Base-by-base conservation (phyloP, 169 alveolate genomes). In the Eimeria acervulina region DNA sequence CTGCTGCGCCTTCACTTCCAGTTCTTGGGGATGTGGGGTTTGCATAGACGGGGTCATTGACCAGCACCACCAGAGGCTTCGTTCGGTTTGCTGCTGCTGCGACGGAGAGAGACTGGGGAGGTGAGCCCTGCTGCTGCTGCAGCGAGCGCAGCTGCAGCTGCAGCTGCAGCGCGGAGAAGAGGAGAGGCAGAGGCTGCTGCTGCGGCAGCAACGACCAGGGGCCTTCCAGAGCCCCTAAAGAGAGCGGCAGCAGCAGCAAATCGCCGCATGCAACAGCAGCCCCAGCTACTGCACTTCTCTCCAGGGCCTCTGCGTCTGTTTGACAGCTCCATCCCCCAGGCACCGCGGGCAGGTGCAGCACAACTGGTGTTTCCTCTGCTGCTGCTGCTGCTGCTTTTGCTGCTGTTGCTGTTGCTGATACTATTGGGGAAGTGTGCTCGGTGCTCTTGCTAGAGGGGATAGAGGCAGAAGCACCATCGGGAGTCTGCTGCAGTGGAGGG, bases 181-280 rank as follows among this genome's bases (percentile, higher is more conserved):
- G 90, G 12, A 81, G n/a, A 13, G 90, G 90, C 51, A 81, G 90
- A 33, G 90, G 90, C 90, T 81, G 90, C 72, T 12, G 38, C 90
- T 81, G 90, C 90, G 72, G 51, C 74, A 51, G 28, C 72, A 81
- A 66, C 70, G 70, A 44, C 40, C 47, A 38, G 5, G 90, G 90
- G 70, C 63, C 47, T 15, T 51, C 70, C n/a, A 81, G 90, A 19
- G 19, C 90, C 70, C 55, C 90, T 38, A 81, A 28, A 51, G 90
- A 66, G 42, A 81, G 70, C 33, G 72, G 90, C 70, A 81, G 47
- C 90, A 81, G 74, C 90, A 81, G 90, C 90, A 81, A 17, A 81
- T 81, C 90, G 74, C 90, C 90, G 90, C 90, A 81, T 47, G 90
- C 55, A 38, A 33, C 90, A 81, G 90, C 90, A n/a, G 90, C 90